Conservation (phyloP, 371 early-diverging fungal genomes). For the Mortierella sp. region DNA sequence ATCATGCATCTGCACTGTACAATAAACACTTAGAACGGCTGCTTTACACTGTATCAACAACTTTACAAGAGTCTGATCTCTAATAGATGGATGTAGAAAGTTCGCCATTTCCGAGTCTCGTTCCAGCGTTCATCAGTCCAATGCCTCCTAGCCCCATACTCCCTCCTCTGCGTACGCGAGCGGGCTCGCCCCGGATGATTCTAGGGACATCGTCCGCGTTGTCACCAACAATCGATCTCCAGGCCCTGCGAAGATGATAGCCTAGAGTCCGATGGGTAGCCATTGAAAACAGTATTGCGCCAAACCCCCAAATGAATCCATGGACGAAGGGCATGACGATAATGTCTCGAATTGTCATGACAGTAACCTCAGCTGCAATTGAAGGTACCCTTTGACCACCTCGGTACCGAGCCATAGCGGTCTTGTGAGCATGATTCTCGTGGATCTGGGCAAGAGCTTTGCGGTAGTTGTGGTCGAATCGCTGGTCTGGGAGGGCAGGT, state of each 20-base stretch:
- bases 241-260: slow-evolving; percentile 23
- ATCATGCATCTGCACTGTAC: background rate
- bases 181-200: slow-evolving; percentile 34
- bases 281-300: slow-evolving; percentile 31
- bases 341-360: slow-evolving; percentile 50
- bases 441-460: slow-evolving; percentile 50
- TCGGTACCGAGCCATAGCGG: slow-evolving; percentile 5
- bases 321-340: slow-evolving; percentile 56
- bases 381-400: slow-evolving; percentile 19
- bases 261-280: slow-evolving; percentile 28
- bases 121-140: slow-evolving; percentile 24
- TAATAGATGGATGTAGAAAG: background rate
- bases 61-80: background rate
- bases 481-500: slow-evolving; percentile 45
- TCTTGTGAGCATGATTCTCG: slow-evolving; percentile 26
- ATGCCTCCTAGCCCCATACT: slow-evolving; percentile 14
- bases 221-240: slow-evolving; percentile 26
- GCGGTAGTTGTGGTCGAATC: slow-evolving; percentile 48
- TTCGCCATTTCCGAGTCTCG: background rate
- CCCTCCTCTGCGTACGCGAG: slow-evolving; percentile 31
- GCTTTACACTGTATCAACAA: too few relatives aligned
- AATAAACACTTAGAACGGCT: slow-evolving; percentile 3
- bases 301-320: slow-evolving; percentile 58
- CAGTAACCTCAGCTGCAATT: slow-evolving; percentile 27
- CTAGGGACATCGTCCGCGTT: slow-evolving; percentile 2